Percentiles rank a stretch among this genome's conserved stretches.
These are phyloP conservation scores for Lablab purpureus DNA, from an alignment of 306 rosid species.

Conservation along the genomic window DNA sequence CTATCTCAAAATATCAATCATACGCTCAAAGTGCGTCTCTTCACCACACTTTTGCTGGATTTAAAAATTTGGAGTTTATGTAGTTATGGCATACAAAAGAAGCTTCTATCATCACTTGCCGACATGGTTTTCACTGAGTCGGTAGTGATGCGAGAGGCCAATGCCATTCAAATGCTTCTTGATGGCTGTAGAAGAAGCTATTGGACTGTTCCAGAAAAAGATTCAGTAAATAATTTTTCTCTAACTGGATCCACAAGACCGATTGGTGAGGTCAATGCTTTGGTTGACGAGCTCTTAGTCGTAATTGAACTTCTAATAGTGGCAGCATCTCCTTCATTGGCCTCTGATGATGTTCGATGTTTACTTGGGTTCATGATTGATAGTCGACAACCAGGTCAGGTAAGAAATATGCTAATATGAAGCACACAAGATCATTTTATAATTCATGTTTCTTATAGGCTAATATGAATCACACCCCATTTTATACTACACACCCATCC, in stretches of 20 bases:
- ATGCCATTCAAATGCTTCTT: conserved; percentile 97
- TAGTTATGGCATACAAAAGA: conserved; percentile 94
- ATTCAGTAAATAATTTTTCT: conserved; percentile 83
- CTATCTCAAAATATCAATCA: conserved; percentile 83
- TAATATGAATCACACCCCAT: too few relatives aligned
- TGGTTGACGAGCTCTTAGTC: conserved; percentile 95
- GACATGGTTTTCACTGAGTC: conserved; percentile 97
- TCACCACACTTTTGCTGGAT: conserved; percentile 82
- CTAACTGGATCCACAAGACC: conserved; percentile 72
- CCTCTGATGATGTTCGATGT: conserved; percentile 79
- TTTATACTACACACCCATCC: too few relatives aligned
- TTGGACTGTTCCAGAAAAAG: conserved; percentile 88
- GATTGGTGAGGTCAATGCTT: conserved; percentile 94
- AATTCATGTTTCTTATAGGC: conserved; percentile 30
- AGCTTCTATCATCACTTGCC: conserved; percentile 97
- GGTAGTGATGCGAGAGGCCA: conserved; percentile 92
- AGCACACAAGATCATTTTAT: conserved; percentile 24
- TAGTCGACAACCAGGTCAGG: conserved; percentile 97
- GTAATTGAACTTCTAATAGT: conserved; percentile 87
- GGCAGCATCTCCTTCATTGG: conserved; percentile 81
- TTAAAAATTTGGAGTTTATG: conserved; percentile 96
- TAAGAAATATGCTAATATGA: conserved; percentile 37
- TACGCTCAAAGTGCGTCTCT: conserved; percentile 87
- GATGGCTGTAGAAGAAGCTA: conserved; percentile 96
- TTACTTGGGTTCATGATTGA: conserved; percentile 93